Evolutionary conservation across 2,329 filamentous ascomycete species (phyloP), one percentile per base, ranked within the genome.

Genomic region (Didymella glomerata): DNA sequence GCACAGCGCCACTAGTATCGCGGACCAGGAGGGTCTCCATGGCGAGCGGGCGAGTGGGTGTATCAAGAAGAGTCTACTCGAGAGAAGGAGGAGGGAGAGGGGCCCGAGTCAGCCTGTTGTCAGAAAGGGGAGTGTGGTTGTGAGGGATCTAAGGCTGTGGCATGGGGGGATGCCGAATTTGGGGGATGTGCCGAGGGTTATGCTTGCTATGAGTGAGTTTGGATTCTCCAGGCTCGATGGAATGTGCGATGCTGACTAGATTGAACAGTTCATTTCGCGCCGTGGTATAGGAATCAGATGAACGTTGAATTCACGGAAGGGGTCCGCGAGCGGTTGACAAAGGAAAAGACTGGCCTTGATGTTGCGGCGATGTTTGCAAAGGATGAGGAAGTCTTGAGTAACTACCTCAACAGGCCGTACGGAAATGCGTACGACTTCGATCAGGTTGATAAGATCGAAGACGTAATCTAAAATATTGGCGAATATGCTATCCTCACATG

Each of bases 351-450:
- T 36, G 34, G 34, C 5, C 7, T 36, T 16, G 34, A 36, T 36
- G 34, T n/a, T 9, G 34, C 34, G 34, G 34, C n/a, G 16, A 18
- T 7, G 14, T n/a, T 36, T 36, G 34, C n/a, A 2, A n/a, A 13
- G 11, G 32, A 34, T 16, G 13, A n/a, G n/a, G 34, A 36, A 4
- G 34, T n/a, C 16, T n/a, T 18, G 34, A 9, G 34, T 16, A 9
- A 18, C 7, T 36, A 36, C 7, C 34, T 36, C 8, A 9, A 36
- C n/a, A 36, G 34, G 16, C 34, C 34, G 34, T 88, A 85, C 68
- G 86, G 86, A 0, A 88, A 88, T 68, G 84, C 82, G 20, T 88
- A 88, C 75, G 82, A 88, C 68, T 88, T 88, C 66, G 76, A 83
- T 54, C 86, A 88, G 71, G 53, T 58, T 1, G 63, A 74, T 3